Evolutionary conservation across 768 basidiomycete genomes (phyloP).

Genomic region (Porphyrellus cyaneotinctus): DNA sequence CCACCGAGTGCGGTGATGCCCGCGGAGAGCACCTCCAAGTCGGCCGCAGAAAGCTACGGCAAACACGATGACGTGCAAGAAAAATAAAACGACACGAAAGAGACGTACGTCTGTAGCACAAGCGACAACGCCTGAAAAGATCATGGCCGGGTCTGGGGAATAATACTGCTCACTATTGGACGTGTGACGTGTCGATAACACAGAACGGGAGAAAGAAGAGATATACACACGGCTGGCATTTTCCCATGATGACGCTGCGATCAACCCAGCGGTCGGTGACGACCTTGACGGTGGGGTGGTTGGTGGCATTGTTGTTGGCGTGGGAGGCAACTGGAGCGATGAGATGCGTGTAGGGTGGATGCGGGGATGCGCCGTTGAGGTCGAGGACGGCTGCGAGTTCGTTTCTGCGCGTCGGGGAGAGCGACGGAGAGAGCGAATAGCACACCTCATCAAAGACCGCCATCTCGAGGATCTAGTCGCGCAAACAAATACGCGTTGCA

Average conservation of each 20-base stretch:
- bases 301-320: conserved; percentile 31
- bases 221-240: conserved; percentile 49
- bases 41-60: conserved; percentile 51
- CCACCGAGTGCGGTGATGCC: conserved; percentile 77
- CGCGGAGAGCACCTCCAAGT: conserved; percentile 68
- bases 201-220: background rate
- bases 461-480: conserved; percentile 16
- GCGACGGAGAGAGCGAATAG: conserved; percentile 50
- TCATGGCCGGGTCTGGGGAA: conserved; percentile 70
- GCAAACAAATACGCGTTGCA: too few relatives aligned
- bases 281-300: conserved; percentile 35
- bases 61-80: background rate
- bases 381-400: conserved; percentile 49
- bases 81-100: too few relatives aligned
- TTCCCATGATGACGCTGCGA: conserved; percentile 54
- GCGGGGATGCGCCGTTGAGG: conserved; percentile 49
- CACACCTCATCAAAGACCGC: conserved; percentile 39
- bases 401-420: conserved; percentile 37
- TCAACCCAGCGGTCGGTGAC: conserved; percentile 66
- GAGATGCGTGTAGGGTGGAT: conserved; percentile 48
- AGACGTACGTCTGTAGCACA: conserved; percentile 60
- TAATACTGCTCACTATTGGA: conserved; percentile 49
- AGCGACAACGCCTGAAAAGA: conserved; percentile 82
- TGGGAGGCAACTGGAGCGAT: conserved; percentile 51
- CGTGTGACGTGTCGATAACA: conserved; percentile 3